Conservation (phyloP, 306 rosid species). For the Pyrus bretschneideri region DNA sequence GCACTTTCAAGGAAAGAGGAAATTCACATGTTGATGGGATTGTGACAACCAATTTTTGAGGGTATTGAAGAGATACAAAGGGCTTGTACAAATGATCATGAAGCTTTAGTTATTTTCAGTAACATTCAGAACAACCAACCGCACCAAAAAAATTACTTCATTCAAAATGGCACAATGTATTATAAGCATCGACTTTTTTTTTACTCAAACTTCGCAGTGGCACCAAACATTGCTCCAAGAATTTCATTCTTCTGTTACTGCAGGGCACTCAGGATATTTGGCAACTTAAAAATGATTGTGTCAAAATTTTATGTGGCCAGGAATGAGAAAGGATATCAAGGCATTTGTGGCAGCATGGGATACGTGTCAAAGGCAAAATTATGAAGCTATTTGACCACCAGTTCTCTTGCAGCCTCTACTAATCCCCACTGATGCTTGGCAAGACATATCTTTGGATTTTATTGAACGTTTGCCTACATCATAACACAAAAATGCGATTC, state of each 20-base stretch:
- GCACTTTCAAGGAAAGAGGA: no score
- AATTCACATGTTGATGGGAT: no score
- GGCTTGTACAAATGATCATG: no score
- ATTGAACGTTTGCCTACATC: neutral
- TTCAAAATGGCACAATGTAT: neutral
- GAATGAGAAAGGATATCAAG: neutral
- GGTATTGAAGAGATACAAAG: no score
- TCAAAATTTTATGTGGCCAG: rapidly evolving
- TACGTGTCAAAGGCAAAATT: neutral
- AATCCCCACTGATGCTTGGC: neutral
- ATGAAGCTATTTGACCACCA: neutral
- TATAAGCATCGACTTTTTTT: neutral
- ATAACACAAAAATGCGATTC: neutral
- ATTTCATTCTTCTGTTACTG: neutral
- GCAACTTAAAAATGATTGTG: neutral
- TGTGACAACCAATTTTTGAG: no score
- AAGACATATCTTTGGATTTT: neutral
- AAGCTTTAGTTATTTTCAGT: no score
- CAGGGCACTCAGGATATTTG: neutral
- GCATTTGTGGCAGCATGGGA: neutral
- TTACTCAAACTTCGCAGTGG: rapidly evolving
- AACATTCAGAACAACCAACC: no score
- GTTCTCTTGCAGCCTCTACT: neutral
- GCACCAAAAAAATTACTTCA: no score
- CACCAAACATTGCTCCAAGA: rapidly evolving